phyloP scores from a whole-genome alignment of 805 yeast species.

The Kregervanrija delftensis region DNA sequence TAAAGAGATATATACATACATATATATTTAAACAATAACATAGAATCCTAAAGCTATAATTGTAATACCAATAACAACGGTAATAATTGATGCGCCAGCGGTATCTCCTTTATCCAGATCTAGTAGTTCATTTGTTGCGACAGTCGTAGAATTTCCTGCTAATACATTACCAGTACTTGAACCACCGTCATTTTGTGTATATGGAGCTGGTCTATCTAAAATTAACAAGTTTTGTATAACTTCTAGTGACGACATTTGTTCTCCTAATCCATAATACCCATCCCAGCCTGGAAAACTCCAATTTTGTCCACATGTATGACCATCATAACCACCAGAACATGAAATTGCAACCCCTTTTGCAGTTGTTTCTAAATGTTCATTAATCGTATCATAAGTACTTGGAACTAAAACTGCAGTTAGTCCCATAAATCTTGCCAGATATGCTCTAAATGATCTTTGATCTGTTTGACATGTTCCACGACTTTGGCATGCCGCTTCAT shows the following conservation, averaged over 20 bases:
- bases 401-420: constrained; percentile 70
- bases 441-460: constrained; percentile 90
- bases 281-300: constrained; percentile 63
- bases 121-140: constrained; percentile 33
- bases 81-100: constrained; percentile 68
- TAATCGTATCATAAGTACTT: constrained; percentile 32
- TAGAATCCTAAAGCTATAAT: constrained; percentile 22
- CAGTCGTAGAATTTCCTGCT: constrained; percentile 51
- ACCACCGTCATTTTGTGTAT: constrained; percentile 30
- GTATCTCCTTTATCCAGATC: constrained; percentile 38
- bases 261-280: constrained; percentile 66
- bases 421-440: constrained; percentile 67
- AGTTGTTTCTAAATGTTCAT: constrained; percentile 35
- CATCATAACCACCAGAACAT: constrained; percentile 69
- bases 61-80: constrained; percentile 43
- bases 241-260: constrained; percentile 71
- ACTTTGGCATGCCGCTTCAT: constrained; percentile 80
- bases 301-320: constrained; percentile 67
- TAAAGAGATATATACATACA: neutral
- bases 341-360: constrained; percentile 65
- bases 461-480: constrained; percentile 65
- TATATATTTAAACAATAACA: constrained; percentile 4
- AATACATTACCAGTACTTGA: constrained; percentile 46
- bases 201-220: constrained; percentile 43
- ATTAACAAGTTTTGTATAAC: constrained; percentile 45